Conservation (phyloP, 192 early-diverging fungal genomes). For the Backusella macrospora region DNA sequence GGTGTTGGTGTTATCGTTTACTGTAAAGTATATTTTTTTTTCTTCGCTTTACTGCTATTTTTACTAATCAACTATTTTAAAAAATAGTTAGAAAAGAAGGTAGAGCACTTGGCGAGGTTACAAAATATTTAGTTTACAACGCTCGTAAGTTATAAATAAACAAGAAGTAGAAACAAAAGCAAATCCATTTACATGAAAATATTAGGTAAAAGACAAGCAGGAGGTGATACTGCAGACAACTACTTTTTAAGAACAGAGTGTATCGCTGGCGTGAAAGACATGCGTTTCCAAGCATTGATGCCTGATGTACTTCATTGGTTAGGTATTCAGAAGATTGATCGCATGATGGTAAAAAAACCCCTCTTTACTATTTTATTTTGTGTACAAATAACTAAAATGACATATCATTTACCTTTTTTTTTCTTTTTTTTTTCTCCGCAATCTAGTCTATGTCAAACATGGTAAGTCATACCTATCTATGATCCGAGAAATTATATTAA, state of each 20-base stretch:
- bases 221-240: conserved; percentile 85
- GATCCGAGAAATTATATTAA: neutral
- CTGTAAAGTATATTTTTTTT: conserved; percentile 48
- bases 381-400: conserved; percentile 15
- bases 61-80: neutral
- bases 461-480: conserved; percentile 34
- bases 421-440: conserved; percentile 20
- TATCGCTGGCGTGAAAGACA: conserved; percentile 92
- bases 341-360: conserved; percentile 68
- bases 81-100: conserved; percentile 87
- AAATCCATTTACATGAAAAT: neutral
- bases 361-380: too few relatives aligned
- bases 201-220: conserved; percentile 61
- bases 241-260: conserved; percentile 90
- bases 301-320: conserved; percentile 97
- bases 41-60: neutral
- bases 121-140: conserved; percentile 96
- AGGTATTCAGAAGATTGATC: conserved; percentile 91
- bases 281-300: conserved; percentile 97
- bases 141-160: conserved; percentile 65
- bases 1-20: conserved; percentile 95
- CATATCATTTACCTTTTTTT: conserved; percentile 28
- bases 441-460: conserved; percentile 72
- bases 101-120: conserved; percentile 91
- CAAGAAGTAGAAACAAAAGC: conserved; percentile 6